phyloP scores from a whole-genome alignment of 768 basidiomycete species.

The Trametopsis cervina region DNA sequence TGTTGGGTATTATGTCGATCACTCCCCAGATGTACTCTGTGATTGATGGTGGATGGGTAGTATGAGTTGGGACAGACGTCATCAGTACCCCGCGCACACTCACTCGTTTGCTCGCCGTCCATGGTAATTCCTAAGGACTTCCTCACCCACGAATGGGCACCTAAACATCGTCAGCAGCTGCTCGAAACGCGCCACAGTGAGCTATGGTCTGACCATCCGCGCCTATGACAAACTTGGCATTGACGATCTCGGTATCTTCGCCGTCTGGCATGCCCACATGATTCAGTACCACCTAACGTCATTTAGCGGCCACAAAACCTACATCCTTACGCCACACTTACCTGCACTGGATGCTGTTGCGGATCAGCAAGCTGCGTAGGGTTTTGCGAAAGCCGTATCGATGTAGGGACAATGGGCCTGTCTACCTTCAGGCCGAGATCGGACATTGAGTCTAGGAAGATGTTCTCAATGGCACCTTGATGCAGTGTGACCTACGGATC shows the following conservation, averaged over 20 bases:
- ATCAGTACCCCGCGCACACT: no score
- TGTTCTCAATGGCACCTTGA: slow-evolving; percentile 56
- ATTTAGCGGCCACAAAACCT: neutral
- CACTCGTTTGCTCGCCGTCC: slow-evolving; percentile 69
- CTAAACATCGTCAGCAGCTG: slow-evolving; percentile 27
- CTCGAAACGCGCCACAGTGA: neutral
- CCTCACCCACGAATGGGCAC: slow-evolving; percentile 81
- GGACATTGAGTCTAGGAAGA: slow-evolving; percentile 52
- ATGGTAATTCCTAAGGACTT: slow-evolving; percentile 57
- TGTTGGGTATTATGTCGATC: slow-evolving; percentile 45
- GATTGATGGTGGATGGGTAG: neutral
- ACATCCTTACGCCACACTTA: slow-evolving; percentile 8
- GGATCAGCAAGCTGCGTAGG: slow-evolving; percentile 35
- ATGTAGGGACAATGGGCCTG: slow-evolving; percentile 42
- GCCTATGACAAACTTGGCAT: slow-evolving; percentile 69
- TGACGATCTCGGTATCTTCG: slow-evolving; percentile 43
- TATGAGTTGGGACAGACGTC: neutral
- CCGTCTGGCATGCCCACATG: slow-evolving; percentile 30
- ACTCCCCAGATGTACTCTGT: slow-evolving; percentile 80
- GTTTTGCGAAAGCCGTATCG: slow-evolving; percentile 40
- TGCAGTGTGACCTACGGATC: slow-evolving; percentile 43
- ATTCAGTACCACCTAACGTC: slow-evolving; percentile 37
- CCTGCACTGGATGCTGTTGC: slow-evolving; percentile 27
- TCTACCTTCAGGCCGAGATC: slow-evolving; percentile 40
- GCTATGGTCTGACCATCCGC: slow-evolving; percentile 46